Conservation (phyloP, 495 filamentous ascomycete genomes). For the Trichoderma gamsii region DNA sequence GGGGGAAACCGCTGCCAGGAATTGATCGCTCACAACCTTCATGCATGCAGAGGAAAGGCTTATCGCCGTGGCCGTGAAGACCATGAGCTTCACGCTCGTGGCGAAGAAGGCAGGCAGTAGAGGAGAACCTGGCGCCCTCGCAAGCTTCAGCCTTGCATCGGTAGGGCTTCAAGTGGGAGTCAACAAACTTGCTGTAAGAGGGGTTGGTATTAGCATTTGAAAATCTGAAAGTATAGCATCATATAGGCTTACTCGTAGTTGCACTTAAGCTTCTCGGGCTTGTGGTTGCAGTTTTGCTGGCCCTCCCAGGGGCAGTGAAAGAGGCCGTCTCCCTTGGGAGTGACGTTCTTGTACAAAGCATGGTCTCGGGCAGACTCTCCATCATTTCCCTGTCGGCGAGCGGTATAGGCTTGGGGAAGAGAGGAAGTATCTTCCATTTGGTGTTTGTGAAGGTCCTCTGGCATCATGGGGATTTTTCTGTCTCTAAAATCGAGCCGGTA, state of each 20-base stretch:
- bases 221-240: not conserved
- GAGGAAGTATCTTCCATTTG: constrained; percentile 32
- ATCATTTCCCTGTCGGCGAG: constrained; percentile 43
- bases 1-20: constrained; percentile 78
- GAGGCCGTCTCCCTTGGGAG: constrained; percentile 61
- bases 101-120: constrained; percentile 88
- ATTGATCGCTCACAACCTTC: constrained; percentile 75
- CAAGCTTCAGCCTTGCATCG: constrained; percentile 78
- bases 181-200: constrained; percentile 76
- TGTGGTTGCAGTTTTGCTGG: constrained; percentile 70
- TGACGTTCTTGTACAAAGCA: constrained; percentile 66
- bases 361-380: constrained; percentile 68
- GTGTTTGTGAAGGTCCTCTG: not conserved
- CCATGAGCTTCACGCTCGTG: constrained; percentile 93
- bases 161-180: constrained; percentile 91
- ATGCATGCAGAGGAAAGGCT: constrained; percentile 79
- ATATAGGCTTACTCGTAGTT: constrained; percentile 78
- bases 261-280: constrained; percentile 88
- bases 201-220: constrained; percentile 23
- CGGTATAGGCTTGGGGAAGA: constrained; percentile 36
- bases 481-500: constrained; percentile 8
- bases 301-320: constrained; percentile 87
- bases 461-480: not conserved
- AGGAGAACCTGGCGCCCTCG: constrained; percentile 76
- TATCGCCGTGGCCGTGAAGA: constrained; percentile 88